These are phyloP conservation scores for Ustilago curta DNA, from an alignment of 1,284 basidiomycete species.

Conservation along the genomic window DNA sequence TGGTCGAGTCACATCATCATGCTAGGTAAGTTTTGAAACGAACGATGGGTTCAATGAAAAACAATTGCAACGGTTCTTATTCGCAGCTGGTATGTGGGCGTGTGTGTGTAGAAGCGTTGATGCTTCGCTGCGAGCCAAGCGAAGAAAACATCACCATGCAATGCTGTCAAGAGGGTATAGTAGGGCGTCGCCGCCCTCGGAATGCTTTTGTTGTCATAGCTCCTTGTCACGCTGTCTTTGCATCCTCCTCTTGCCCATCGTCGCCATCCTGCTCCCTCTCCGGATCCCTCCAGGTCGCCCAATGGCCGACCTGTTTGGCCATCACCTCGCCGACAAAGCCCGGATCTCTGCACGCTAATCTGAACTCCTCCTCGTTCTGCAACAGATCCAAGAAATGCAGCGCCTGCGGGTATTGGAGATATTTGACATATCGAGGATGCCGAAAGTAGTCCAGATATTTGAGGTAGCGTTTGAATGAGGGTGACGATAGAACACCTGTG, in stretches of 20 bases:
- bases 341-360: conserved; percentile 49
- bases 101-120: background rate
- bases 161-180: conserved; percentile 11
- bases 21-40: background rate
- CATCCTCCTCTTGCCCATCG: background rate
- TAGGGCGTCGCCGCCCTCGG: background rate
- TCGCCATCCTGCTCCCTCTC: conserved; percentile 10
- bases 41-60: background rate
- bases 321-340: conserved; percentile 62
- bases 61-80: background rate
- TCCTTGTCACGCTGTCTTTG: background rate
- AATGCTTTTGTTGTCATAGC: too few relatives aligned
- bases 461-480: conserved; percentile 58
- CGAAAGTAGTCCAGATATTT: conserved; percentile 59
- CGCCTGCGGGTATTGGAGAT: conserved; percentile 63
- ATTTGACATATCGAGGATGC: conserved; percentile 58
- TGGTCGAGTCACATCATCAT: conserved; percentile 44
- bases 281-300: conserved; percentile 62
- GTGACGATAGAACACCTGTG: conserved; percentile 47
- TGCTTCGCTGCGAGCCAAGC: background rate
- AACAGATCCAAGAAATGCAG: conserved; percentile 59
- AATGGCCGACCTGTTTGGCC: conserved; percentile 58
- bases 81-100: background rate
- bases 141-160: background rate
- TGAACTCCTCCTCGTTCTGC: conserved; percentile 53